These are phyloP conservation scores for Plantago major DNA, from an alignment of 257 asterid genomes.

Conservation along the genomic window DNA sequence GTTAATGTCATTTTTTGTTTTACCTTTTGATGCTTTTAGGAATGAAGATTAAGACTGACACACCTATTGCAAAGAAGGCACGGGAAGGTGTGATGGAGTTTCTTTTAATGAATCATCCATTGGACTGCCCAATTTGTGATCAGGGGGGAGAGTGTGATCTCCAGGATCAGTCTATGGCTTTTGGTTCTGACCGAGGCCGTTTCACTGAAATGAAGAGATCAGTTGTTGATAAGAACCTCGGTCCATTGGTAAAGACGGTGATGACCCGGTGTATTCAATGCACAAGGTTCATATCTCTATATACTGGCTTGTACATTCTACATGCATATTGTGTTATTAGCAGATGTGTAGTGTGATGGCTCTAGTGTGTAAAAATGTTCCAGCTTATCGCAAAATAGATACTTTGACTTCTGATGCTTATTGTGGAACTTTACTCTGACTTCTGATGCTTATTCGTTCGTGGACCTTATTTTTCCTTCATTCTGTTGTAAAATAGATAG, in stretches of 20 bases:
- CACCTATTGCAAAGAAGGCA: constrained; percentile 95
- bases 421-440: too few relatives aligned
- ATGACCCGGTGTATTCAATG: constrained; percentile 97
- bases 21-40: constrained; percentile 39
- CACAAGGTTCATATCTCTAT: constrained; percentile 52
- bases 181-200: constrained; percentile 96
- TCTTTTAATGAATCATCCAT: constrained; percentile 90
- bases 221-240: constrained; percentile 94
- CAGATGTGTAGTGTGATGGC: neutral
- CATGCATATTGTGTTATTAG: neutral
- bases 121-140: constrained; percentile 98
- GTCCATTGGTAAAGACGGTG: constrained; percentile 93
- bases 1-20: neutral
- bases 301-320: neutral
- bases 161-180: constrained; percentile 96
- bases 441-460: neutral
- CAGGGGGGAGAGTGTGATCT: constrained; percentile 99
- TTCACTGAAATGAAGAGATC: constrained; percentile 92
- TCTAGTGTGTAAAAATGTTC: too few relatives aligned
- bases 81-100: constrained; percentile 99
- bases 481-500: neutral
- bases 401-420: too few relatives aligned
- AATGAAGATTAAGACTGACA: constrained; percentile 93
- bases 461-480: neutral
- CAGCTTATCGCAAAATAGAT: too few relatives aligned